A percentile compares a stretch with the other conserved stretches of the same genome.
Evolutionary conservation across 768 basidiomycete genomes (phyloP).

Genomic region (Boletus insuetus): DNA sequence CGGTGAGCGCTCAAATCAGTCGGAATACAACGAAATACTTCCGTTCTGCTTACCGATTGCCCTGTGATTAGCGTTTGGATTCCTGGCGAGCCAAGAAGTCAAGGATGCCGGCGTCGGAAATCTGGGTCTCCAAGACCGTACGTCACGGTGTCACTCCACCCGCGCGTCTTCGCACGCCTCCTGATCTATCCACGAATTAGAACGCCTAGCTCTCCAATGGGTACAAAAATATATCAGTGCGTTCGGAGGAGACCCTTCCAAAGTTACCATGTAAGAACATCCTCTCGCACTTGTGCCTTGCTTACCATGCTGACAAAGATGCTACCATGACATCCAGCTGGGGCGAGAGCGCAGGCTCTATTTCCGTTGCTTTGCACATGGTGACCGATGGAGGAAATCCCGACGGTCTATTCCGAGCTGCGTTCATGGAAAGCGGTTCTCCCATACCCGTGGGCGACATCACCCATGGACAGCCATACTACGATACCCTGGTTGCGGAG

Average conservation of each 20-base stretch:
- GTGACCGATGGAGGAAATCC: constrained; percentile 22
- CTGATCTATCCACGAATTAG: constrained; percentile 9
- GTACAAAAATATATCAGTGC: constrained; percentile 55
- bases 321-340: constrained; percentile 7
- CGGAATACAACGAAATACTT: neutral
- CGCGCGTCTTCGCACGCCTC: neutral
- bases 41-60: neutral
- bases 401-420: constrained; percentile 8
- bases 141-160: neutral
- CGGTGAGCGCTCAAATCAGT: neutral
- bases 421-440: constrained; percentile 42
- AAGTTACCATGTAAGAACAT: constrained; percentile 32
- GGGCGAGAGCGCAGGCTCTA: constrained; percentile 40
- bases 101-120: constrained; percentile 43
- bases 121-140: constrained; percentile 48
- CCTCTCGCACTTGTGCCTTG: neutral
- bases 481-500: constrained; percentile 29
- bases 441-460: constrained; percentile 26
- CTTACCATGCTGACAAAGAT: neutral
- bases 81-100: constrained; percentile 40
- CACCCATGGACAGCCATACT: constrained; percentile 23
- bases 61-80: constrained; percentile 32
- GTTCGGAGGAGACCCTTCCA: constrained; percentile 59
- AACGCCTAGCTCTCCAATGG: constrained; percentile 45
- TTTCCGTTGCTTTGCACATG: constrained; percentile 30